Base-by-base conservation (phyloP, 2,329 filamentous ascomycete genomes). In the Fusarium pseudograminearum region DNA sequence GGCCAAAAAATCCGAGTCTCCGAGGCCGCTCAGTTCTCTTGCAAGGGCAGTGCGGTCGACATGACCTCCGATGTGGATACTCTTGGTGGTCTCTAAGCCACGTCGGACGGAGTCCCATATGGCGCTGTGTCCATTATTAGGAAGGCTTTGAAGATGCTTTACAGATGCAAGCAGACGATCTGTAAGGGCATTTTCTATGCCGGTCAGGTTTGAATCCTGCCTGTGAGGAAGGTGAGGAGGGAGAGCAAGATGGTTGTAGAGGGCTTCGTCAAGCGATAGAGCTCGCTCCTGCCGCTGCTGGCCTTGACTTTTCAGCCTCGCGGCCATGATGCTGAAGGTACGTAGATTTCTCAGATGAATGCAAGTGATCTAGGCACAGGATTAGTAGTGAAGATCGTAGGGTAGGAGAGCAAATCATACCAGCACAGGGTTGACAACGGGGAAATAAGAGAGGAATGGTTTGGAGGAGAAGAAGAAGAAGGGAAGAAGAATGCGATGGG, bases 241-340 rank as follows among this genome's bases (percentile, higher is more conserved):
- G 3, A 75, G 36, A 3, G 60, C 71, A 10, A 75, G 67, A 20
- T 75, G 73, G n/a, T 76, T 70, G 24, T 70, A 76, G 7, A 75
- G 33, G 4, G 69, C 67, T 7, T 74, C 70, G 11, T 57, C 46
- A n/a, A 73, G 26, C 12, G 57, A 70, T 15, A 66, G 42, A 18
- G 30, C 5, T 40, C 26, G 20, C 18, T 41, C 33, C 33, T 72
- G 28, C 28, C 28, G 54, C 7, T 48, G 48, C 14, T 41, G 33
- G 48, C 45, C 50, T 26, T 52, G 41, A 24, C 24, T 20, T 6
- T 10, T 20, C 3, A 30, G 26, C 40, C 26, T 40, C n/a, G 22
- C 14, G 16, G 46, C 48, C 48, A 52, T 52, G 24, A 15, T 10
- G 24, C 18, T 12, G 12, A 12, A 10, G 11, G 28, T 12, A 30